phyloP scores from a whole-genome alignment of 306 rosid genomes.

The Elaeagnus macrophylla region DNA sequence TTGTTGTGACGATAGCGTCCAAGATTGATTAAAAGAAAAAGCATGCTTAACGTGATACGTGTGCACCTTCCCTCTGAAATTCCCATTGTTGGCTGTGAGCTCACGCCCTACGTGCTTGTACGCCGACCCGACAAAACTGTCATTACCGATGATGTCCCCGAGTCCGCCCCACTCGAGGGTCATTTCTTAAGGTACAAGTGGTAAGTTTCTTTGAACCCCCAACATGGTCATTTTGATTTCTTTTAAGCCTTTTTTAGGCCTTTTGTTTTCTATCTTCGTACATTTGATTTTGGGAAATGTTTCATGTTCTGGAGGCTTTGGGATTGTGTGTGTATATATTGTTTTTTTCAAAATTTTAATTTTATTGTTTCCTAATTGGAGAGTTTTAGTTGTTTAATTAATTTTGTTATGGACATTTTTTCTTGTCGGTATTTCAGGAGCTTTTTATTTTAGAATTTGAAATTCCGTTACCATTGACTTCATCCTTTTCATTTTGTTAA shows the following conservation, averaged over 20 bases:
- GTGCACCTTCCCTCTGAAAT: constrained; percentile 95
- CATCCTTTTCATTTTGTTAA: no score
- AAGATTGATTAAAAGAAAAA: constrained; percentile 36
- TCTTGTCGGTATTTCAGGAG: no score
- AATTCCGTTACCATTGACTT: no score
- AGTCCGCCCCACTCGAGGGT: constrained; percentile 66
- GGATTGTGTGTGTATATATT: no score
- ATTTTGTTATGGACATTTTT: no score
- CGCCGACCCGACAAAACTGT: constrained; percentile 55
- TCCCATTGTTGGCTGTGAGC: constrained; percentile 98
- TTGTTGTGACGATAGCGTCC: constrained; percentile 31
- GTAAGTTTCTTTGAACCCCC: constrained; percentile 29
- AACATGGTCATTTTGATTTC: not conserved
- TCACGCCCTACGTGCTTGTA: constrained; percentile 82
- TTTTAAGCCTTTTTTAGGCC: not conserved
- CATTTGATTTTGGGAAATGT: no score
- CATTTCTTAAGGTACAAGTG: constrained; percentile 86
- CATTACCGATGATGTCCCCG: constrained; percentile 69
- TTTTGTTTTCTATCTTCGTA: no score
- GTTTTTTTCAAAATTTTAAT: no score
- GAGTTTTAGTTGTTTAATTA: no score
- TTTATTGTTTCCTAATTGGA: no score
- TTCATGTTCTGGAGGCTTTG: no score
- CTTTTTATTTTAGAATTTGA: no score
- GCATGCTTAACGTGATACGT: constrained; percentile 93